Evolutionary conservation across 495 filamentous ascomycete species (phyloP).

Genomic region (Lophium mytilinum): DNA sequence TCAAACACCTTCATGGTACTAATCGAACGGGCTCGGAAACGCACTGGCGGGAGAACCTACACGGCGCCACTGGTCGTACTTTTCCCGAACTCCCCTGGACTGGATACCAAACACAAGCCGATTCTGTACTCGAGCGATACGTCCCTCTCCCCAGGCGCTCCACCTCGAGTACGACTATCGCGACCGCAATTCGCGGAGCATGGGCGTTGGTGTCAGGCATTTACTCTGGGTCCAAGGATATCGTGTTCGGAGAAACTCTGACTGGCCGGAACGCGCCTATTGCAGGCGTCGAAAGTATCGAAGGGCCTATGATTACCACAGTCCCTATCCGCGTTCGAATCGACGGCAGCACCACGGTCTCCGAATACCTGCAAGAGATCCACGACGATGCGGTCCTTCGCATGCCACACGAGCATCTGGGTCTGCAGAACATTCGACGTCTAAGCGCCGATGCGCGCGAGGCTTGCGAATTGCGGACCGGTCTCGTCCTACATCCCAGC

Average conservation of each 20-base stretch:
- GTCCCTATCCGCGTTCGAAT: slow-evolving; percentile 20
- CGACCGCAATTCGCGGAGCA: slow-evolving; percentile 53
- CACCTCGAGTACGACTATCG: slow-evolving; percentile 42
- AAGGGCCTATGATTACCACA: slow-evolving; percentile 27
- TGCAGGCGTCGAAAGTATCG: slow-evolving; percentile 20
- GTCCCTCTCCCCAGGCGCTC: slow-evolving; percentile 36
- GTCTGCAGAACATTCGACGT: slow-evolving; percentile 22
- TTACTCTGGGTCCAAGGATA: slow-evolving; percentile 32
- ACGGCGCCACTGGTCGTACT: slow-evolving; percentile 45
- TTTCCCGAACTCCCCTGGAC: slow-evolving; percentile 50
- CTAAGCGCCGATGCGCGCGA: slow-evolving; percentile 10
- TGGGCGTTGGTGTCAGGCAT: slow-evolving; percentile 46
- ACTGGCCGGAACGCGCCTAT: slow-evolving; percentile 20
- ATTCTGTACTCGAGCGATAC: slow-evolving; percentile 45
- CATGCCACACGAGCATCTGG: slow-evolving; percentile 21
- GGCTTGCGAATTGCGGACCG: slow-evolving; percentile 19
- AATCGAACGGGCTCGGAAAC: slow-evolving; percentile 33
- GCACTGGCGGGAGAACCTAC: slow-evolving; percentile 42
- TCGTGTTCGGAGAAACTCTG: slow-evolving; percentile 26
- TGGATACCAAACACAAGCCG: slow-evolving; percentile 47
- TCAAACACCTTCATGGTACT: slow-evolving; percentile 35
- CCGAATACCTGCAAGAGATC: slow-evolving; percentile 21
- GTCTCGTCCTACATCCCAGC: slow-evolving; percentile 27
- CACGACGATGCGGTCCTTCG: slow-evolving; percentile 10
- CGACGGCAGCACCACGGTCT: not conserved